Conservation (phyloP, 306 rosid genomes). For the Dryas alaskensis region DNA sequence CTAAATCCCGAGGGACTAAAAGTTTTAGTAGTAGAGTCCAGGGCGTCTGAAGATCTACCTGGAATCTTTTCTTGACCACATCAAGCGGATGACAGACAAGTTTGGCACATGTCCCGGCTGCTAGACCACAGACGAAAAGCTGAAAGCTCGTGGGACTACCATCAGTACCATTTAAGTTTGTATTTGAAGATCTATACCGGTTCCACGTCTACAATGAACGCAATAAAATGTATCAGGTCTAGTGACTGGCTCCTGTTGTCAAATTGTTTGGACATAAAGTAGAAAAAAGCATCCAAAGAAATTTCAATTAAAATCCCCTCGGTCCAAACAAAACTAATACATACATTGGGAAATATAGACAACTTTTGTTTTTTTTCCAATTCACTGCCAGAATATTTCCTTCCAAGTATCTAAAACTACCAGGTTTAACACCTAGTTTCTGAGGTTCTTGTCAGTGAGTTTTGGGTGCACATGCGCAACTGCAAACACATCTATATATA, state of each 20-base stretch:
- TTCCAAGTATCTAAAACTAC: neutral
- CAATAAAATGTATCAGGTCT: constrained; percentile 6
- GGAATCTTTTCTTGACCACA: constrained; percentile 96
- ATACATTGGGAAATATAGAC: neutral
- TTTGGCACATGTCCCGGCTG: constrained; percentile 93
- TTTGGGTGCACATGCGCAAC: neutral
- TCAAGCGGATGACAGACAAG: constrained; percentile 98
- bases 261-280: neutral
- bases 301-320: neutral
- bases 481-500: neutral
- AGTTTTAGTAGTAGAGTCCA: neutral
- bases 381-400: neutral
- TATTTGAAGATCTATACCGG: constrained; percentile 32
- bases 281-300: neutral
- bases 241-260: constrained; percentile 1
- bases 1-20: neutral
- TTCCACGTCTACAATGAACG: constrained; percentile 63
- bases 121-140: constrained; percentile 81
- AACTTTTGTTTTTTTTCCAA: neutral
- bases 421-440: neutral
- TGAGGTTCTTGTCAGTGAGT: neutral
- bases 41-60: constrained; percentile 40
- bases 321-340: neutral
- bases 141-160: constrained; percentile 67
- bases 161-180: constrained; percentile 28